These are phyloP conservation scores for Lepiota brunneoincarnata DNA, from an alignment of 768 basidiomycete species.

Conservation along the genomic window DNA sequence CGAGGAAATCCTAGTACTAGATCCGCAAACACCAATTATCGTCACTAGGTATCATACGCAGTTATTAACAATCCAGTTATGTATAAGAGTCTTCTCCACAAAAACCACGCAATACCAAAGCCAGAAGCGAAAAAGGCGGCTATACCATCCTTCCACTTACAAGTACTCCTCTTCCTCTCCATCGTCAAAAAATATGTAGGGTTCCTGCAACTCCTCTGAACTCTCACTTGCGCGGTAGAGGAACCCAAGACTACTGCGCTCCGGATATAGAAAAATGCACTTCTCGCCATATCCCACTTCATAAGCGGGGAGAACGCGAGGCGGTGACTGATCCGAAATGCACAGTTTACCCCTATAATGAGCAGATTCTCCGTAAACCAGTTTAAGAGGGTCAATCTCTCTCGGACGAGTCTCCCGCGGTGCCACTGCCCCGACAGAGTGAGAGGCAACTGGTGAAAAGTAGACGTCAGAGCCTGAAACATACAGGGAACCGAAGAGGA, in stretches of 20 bases:
- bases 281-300: conserved; percentile 1
- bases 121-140: no score
- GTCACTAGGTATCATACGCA: no score
- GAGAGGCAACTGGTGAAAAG: not conserved
- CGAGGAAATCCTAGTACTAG: no score
- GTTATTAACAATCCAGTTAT: no score
- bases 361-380: not conserved
- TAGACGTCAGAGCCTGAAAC: not conserved
- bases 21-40: no score
- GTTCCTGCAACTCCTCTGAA: conserved; percentile 6
- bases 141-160: no score
- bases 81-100: no score
- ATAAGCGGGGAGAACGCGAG: not conserved
- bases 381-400: not conserved
- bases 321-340: not conserved
- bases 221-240: not conserved
- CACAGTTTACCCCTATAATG: not conserved
- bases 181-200: not conserved
- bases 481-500: not conserved
- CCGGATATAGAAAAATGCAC: conserved; percentile 6
- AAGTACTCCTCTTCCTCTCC: no score
- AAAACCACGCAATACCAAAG: no score
- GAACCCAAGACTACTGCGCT: not conserved
- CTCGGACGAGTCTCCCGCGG: conserved; percentile 1
- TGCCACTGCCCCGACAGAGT: not conserved